phyloP scores from a whole-genome alignment of 2,329 filamentous ascomycete species.

The Coccinonectria pachysandricola region DNA sequence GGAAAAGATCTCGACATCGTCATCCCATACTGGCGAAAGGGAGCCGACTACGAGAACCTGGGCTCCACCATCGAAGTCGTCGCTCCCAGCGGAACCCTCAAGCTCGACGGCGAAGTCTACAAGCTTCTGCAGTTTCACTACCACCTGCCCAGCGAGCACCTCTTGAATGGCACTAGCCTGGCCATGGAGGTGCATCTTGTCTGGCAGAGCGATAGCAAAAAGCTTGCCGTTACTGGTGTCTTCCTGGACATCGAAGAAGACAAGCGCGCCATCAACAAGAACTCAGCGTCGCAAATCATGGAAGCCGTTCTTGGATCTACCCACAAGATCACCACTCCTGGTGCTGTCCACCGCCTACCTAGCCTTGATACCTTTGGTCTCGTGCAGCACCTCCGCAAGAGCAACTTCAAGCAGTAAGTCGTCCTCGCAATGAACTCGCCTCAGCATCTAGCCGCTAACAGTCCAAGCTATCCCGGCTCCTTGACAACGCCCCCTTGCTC shows the following conservation, averaged over 20 bases:
- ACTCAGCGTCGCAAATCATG: slow-evolving; percentile 18
- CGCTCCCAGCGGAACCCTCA: slow-evolving; percentile 36
- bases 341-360: slow-evolving; percentile 25
- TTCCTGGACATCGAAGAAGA: slow-evolving; percentile 16
- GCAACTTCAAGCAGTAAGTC: slow-evolving; percentile 20
- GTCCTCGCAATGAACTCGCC: background rate
- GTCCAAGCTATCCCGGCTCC: slow-evolving; percentile 46
- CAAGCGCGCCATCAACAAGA: slow-evolving; percentile 1
- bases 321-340: slow-evolving; percentile 27
- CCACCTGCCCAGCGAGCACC: slow-evolving; percentile 50
- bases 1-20: slow-evolving; percentile 23
- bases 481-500: slow-evolving; percentile 54
- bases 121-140: slow-evolving; percentile 47
- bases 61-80: slow-evolving; percentile 41
- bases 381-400: slow-evolving; percentile 15
- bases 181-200: slow-evolving; percentile 24
- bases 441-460: too few relatives aligned
- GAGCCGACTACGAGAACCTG: slow-evolving; percentile 38
- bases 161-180: slow-evolving; percentile 28
- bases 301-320: slow-evolving; percentile 28
- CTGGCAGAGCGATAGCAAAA: slow-evolving; percentile 9
- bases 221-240: slow-evolving; percentile 21
- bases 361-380: slow-evolving; percentile 34
- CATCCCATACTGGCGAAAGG: slow-evolving; percentile 26
- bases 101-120: slow-evolving; percentile 29